Percentiles rank a stretch among this genome's conserved stretches.
These are phyloP conservation scores for Darksidea phi DNA, from an alignment of 495 filamentous ascomycete species.

Conservation along the genomic window DNA sequence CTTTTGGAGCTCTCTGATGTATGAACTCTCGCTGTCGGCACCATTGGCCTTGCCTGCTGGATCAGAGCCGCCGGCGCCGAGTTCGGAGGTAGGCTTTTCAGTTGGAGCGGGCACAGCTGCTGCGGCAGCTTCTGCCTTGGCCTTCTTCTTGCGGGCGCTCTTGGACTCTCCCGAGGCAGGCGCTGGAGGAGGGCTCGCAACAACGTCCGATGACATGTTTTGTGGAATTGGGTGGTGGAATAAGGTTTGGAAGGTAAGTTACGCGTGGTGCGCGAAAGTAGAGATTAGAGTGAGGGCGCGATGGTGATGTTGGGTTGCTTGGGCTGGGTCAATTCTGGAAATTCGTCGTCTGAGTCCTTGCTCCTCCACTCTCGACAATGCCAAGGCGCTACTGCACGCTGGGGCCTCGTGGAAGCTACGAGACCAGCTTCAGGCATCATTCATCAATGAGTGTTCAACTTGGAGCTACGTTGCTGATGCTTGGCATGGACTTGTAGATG, in stretches of 20 bases:
- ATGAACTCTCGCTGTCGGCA: conserved; percentile 64
- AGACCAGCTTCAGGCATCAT: background rate
- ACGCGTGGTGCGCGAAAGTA: conserved; percentile 18
- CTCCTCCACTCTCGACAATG: conserved; percentile 3
- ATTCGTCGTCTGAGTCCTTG: conserved; percentile 1
- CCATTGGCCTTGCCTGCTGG: conserved; percentile 47
- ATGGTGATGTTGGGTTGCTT: conserved; percentile 3
- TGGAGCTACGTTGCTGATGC: no score
- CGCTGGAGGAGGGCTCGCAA: conserved; percentile 34
- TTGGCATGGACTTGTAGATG: no score
- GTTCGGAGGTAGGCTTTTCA: conserved; percentile 29
- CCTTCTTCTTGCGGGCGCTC: conserved; percentile 46
- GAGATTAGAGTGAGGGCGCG: conserved; percentile 6
- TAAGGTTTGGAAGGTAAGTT: background rate
- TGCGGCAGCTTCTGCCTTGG: conserved; percentile 40
- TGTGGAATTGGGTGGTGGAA: background rate
- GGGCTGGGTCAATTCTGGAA: conserved; percentile 2
- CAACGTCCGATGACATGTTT: conserved; percentile 30
- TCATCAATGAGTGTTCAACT: no score
- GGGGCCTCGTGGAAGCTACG: background rate
- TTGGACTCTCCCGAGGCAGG: conserved; percentile 41
- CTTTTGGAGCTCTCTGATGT: conserved; percentile 86
- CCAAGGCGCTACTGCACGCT: conserved; percentile 2
- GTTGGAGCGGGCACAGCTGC: conserved; percentile 18
- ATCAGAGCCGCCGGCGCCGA: conserved; percentile 26